Conservation (phyloP, 306 rosid genomes). For the Corylus americana region DNA sequence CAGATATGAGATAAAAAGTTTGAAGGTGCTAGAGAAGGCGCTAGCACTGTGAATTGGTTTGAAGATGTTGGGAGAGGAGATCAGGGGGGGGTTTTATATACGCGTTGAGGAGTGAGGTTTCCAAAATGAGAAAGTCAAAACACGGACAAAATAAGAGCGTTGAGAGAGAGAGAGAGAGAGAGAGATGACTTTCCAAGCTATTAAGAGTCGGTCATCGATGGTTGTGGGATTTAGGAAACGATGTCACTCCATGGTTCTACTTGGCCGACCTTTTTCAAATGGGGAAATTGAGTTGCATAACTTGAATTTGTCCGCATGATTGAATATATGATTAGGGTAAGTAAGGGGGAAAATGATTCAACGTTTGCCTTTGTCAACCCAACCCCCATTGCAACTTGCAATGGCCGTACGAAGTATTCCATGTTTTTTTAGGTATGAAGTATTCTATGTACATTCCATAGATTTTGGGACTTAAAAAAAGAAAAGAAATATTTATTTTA, state of each 20-base stretch:
- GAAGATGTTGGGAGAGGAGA: constrained; percentile 14
- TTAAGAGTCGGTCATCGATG: no score
- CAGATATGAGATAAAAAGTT: neutral
- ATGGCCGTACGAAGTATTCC: no score
- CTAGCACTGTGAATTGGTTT: constrained; percentile 27
- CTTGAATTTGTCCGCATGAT: neutral
- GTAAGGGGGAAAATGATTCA: no score
- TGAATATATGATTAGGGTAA: neutral
- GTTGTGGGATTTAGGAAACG: neutral
- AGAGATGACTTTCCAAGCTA: no score
- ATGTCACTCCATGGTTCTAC: constrained; percentile 17
- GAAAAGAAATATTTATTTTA: no score
- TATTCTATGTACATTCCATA: no score
- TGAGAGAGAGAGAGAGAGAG: no score
- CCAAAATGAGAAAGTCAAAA: constrained; percentile 34
- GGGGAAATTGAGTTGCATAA: neutral
- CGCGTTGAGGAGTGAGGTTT: constrained; percentile 19
- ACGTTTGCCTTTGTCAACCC: no score
- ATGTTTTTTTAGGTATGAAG: no score
- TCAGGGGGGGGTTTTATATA: constrained; percentile 28
- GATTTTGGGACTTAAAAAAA: no score
- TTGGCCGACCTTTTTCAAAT: neutral
- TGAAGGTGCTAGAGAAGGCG: neutral
- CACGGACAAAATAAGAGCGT: neutral
- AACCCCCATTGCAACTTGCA: no score